These are phyloP conservation scores for Trichoderma endophyticum DNA, from an alignment of 2,329 filamentous ascomycete genomes.

Conservation along the genomic window DNA sequence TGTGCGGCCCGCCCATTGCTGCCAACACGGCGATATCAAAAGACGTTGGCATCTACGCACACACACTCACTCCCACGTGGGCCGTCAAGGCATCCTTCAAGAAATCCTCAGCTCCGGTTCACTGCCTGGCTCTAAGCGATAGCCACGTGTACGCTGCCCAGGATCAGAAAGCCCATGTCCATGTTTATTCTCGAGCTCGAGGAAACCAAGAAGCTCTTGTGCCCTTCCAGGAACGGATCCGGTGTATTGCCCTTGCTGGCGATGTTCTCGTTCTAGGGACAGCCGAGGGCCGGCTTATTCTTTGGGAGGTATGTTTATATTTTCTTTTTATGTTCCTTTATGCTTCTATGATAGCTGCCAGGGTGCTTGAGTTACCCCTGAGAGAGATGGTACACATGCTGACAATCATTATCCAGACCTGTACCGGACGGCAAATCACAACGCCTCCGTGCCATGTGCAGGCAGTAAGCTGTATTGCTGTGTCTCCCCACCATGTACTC, in stretches of 20 bases:
- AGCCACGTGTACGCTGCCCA: conserved; percentile 91
- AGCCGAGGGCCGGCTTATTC: conserved; percentile 75
- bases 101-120: conserved; percentile 79
- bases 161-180: conserved; percentile 83
- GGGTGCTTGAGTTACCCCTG: neutral
- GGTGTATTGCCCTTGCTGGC: conserved; percentile 68
- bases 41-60: conserved; percentile 83
- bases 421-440: conserved; percentile 71
- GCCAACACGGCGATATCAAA: conserved; percentile 64
- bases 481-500: conserved; percentile 69
- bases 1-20: conserved; percentile 55
- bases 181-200: conserved; percentile 82
- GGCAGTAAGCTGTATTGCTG: conserved; percentile 70
- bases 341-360: neutral
- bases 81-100: conserved; percentile 79
- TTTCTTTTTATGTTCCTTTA: conserved; percentile 20
- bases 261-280: conserved; percentile 78
- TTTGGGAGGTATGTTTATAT: conserved; percentile 75
- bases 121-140: conserved; percentile 74
- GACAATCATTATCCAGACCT: conserved; percentile 49
- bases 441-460: conserved; percentile 78
- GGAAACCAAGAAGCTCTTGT: conserved; percentile 86
- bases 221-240: conserved; percentile 83
- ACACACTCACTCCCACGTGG: conserved; percentile 75
- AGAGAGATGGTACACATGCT: conserved; percentile 18